Base-by-base conservation (phyloP, 2,329 filamentous ascomycete species). In the Fusarium circinatum region DNA sequence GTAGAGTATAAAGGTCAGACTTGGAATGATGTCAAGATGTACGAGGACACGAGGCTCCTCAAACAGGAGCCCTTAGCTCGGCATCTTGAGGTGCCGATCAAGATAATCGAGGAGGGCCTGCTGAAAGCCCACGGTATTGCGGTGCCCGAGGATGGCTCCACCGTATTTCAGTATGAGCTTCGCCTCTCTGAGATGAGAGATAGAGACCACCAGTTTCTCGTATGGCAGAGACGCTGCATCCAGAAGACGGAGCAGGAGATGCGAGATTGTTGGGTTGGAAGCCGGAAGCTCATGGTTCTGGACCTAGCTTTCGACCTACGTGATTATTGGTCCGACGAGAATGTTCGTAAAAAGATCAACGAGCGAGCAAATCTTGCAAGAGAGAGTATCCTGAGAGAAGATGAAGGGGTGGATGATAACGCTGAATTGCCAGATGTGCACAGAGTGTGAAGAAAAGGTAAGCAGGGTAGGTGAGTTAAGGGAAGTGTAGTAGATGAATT, bases 251-350 rank as follows among this genome's bases (percentile, higher is more conserved):
- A 41, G 34, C 15, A 14, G 20, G 11, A n/a, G 5, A 13, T 55
- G 34, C 14, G 24, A 28, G 14, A n/a, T 12, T 3, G 2, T 17
- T n/a, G 10, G 34, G 10, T 5, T 4, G 24, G 24, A 0, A 22
- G 17, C 11, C 51, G 51, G 3, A 17, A 22, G 4, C 20, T n/a
- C 2, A 55, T n/a, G 24, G 24, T 10, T 15, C 8, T 28, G 18
- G 20, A 22, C 11, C 34, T 55, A 8, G 34, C 51, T n/a, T 28
- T 13, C 20, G 18, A 22, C 15, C 12, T 55, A 20, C 34, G 34
- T 4, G n/a, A 55, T 17, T 12, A 8, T 10, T 55, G 51, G 51
- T 10, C 24, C 3, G 51, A 55, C 36, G 11, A 1, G 2, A 41
- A 55, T 39, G 4, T 55, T 17, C 34, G 48, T 6, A 13, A 1